A percentile compares a stretch with the other conserved stretches of the same genome.
Evolutionary conservation across 2,329 filamentous ascomycete species (phyloP).

Genomic region (Aspergillus hortae): DNA sequence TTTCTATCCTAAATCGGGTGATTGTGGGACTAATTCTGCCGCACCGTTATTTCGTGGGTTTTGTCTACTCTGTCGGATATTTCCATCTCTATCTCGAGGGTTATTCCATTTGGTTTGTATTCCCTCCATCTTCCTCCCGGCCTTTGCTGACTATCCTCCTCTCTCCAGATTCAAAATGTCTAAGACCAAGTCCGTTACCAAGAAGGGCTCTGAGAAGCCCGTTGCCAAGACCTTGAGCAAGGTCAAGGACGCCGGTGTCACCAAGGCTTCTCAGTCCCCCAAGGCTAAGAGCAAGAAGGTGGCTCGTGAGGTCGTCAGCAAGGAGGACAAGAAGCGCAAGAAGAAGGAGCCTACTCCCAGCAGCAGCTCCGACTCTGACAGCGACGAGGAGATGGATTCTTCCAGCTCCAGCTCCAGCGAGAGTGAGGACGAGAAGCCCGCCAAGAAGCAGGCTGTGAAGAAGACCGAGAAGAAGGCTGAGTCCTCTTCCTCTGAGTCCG

Average conservation of each 20-base stretch:
- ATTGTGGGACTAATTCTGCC: constrained; percentile 36
- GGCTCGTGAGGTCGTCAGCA: constrained; percentile 38
- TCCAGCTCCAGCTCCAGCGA: constrained; percentile 26
- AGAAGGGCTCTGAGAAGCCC: constrained; percentile 38
- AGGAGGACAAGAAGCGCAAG: constrained; percentile 41
- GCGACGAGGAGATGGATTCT: constrained; percentile 28
- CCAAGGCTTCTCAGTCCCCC: constrained; percentile 42
- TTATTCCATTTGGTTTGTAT: constrained; percentile 2
- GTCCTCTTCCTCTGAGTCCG: constrained; percentile 28
- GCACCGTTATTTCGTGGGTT: constrained; percentile 26
- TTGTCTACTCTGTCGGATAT: constrained; percentile 4
- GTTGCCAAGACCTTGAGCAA: constrained; percentile 43
- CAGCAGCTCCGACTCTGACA: constrained; percentile 33
- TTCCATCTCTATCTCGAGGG: not conserved
- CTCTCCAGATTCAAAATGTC: constrained; percentile 37
- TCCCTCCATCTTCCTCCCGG: not conserved
- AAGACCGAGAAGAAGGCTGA: constrained; percentile 28
- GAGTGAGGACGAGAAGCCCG: constrained; percentile 37
- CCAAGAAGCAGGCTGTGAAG: constrained; percentile 32
- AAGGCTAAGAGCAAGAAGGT: constrained; percentile 46
- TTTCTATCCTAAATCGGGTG: constrained; percentile 30
- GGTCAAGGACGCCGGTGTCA: constrained; percentile 46
- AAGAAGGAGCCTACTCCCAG: constrained; percentile 41
- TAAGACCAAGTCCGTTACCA: constrained; percentile 41
- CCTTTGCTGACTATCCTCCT: constrained; percentile 8